Percentiles rank a stretch among this genome's conserved stretches.
These are phyloP conservation scores for Ganoderma sinense DNA, from an alignment of 1,284 basidiomycete species.

Conservation along the genomic window DNA sequence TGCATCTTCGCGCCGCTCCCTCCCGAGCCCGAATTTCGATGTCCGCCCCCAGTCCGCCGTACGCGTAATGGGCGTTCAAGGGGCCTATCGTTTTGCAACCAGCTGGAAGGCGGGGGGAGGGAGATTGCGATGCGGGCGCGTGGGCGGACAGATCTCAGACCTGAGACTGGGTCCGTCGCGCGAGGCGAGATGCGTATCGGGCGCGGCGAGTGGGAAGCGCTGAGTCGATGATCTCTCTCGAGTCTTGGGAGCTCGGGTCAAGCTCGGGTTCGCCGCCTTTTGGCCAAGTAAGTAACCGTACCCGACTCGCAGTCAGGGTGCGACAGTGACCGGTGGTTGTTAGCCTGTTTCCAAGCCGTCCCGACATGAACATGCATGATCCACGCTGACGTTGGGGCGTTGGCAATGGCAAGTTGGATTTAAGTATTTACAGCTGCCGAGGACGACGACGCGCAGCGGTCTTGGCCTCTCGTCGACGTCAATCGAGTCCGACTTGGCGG, in stretches of 20 bases:
- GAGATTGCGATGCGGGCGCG: constrained; percentile 4
- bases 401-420: no score
- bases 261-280: no score
- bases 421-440: neutral
- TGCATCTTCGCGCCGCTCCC: no score
- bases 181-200: neutral
- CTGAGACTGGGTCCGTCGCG: no score
- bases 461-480: neutral
- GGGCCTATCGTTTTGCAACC: no score
- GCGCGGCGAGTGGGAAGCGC: neutral
- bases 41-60: no score
- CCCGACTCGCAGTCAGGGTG: neutral
- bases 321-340: no score
- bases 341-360: neutral
- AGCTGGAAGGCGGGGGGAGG: neutral
- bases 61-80: no score
- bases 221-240: neutral
- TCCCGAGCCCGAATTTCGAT: no score
- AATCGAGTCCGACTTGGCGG: neutral
- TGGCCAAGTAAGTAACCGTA: neutral
- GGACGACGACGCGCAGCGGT: neutral
- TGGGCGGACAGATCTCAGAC: neutral
- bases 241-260: no score
- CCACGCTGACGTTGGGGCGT: neutral
- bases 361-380: neutral